Evolutionary conservation across 2,329 filamentous ascomycete species (phyloP).

Genomic region (Ophiostoma perfectum): DNA sequence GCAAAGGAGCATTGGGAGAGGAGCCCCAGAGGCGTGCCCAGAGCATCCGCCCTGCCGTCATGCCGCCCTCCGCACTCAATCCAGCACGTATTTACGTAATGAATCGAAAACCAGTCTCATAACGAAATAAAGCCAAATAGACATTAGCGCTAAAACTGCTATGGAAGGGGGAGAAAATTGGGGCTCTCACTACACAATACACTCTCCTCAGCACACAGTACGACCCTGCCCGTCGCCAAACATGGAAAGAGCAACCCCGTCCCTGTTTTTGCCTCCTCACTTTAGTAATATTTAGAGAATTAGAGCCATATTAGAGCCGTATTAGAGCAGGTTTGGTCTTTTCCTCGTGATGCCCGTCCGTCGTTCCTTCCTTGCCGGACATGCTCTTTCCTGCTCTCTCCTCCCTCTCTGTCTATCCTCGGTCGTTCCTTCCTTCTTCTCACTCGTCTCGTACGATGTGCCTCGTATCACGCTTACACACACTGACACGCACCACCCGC

Average conservation of each 20-base stretch:
- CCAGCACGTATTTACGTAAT: not conserved
- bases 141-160: not conserved
- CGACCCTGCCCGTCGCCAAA: not conserved
- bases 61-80: not conserved
- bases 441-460: not conserved
- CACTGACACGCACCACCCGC: not conserved
- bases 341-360: not conserved
- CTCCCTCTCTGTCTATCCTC: not conserved
- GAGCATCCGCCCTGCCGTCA: not conserved
- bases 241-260: conserved; percentile 4
- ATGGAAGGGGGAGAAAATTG: not conserved
- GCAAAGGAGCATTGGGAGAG: not conserved
- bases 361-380: not conserved
- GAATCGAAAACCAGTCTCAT: not conserved
- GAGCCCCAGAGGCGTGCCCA: not conserved
- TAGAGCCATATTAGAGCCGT: too few relatives aligned
- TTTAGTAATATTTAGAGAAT: not conserved
- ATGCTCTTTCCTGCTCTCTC: too few relatives aligned
- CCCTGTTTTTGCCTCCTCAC: not conserved
- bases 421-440: conserved; percentile 9
- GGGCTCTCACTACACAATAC: not conserved
- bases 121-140: conserved; percentile 5
- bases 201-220: not conserved
- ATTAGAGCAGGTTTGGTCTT: too few relatives aligned
- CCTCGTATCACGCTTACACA: not conserved